Base-by-base conservation (phyloP, 2,329 filamentous ascomycete species). In the Cadophora sp. region DNA sequence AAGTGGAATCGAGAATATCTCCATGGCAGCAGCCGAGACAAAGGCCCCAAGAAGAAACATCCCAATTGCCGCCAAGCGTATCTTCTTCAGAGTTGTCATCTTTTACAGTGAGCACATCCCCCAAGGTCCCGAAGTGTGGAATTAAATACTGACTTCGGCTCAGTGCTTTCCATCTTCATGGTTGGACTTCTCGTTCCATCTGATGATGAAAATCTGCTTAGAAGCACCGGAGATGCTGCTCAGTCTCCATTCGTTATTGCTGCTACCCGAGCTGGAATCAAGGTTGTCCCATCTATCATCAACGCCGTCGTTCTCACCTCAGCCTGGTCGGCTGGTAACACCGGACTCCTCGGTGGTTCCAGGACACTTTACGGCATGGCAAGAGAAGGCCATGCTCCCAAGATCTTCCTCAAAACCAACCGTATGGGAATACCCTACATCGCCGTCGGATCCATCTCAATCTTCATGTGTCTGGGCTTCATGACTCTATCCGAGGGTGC, bases 231-330 rank as follows among this genome's bases (percentile, higher is more conserved):
- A 73, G 76, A 80, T 59, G 83, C 85, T 8, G 83, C 84, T 1
- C 81, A 85, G 73, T 81, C 78, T 2, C 90, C 89, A 14, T 92
- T 90, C 74, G 91, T 94, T 65, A 91, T 94, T 70, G 91, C 91
- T 20, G 88, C 90, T 48, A 83, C 85, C 11, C 85, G 87, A 22
- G 91, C 91, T 1, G 88, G 89, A 0, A 89, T 94, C 66, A 83
- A 83, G 9, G 89, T 85, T 3, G 85, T 94, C 4, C 89, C 91
- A 0, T 88, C 87, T 8, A 85, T 95, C 62, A 89, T 95, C 78
- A 95, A 95, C 76, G 91, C 90, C 43, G 83, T 94, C 39, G 89
- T 94, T 72, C 83, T 94, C 71, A 91, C 89, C 0, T 90, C 88
- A 0, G 90, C 89, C 0, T 89, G 87, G 80, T 92, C 89, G 0